These are phyloP conservation scores for Acanthamoeba rhysodes DNA, from an alignment of 208 protist species.

Conservation along the genomic window DNA sequence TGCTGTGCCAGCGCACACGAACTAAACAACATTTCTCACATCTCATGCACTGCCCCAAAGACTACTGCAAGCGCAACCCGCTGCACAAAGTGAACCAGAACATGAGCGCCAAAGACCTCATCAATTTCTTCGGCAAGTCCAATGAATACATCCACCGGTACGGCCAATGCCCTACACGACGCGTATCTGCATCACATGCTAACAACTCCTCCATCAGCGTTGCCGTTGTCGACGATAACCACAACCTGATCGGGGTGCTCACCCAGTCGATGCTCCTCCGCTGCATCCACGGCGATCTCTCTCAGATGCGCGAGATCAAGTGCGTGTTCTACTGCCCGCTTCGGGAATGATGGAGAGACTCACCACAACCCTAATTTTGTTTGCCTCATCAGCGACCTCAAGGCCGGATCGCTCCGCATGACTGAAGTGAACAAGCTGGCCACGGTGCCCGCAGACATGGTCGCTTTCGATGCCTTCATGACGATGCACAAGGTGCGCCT, in stretches of 20 bases:
- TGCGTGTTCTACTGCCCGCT: not conserved
- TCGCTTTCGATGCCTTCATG: conserved; percentile 39
- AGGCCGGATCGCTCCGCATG: not conserved
- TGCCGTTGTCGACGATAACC: conserved; percentile 43
- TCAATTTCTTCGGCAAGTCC: conserved; percentile 24
- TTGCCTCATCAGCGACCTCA: not conserved
- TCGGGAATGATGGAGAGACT: not conserved
- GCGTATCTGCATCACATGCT: not conserved
- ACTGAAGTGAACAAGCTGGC: conserved; percentile 2
- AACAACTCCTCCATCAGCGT: not conserved
- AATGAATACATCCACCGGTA: conserved; percentile 21
- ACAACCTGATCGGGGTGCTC: conserved; percentile 27
- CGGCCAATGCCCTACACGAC: not conserved
- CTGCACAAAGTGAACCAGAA: conserved; percentile 36
- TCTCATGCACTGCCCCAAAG: not conserved
- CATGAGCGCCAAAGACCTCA: conserved; percentile 23
- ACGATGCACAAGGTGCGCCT: conserved; percentile 24
- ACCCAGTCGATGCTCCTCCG: conserved; percentile 32
- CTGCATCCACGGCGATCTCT: not conserved
- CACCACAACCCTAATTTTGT: too few species aligned
- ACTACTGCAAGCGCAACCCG: conserved; percentile 43
- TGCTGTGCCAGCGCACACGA: not conserved
- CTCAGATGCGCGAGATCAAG: not conserved
- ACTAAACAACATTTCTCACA: not conserved
- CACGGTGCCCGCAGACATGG: not conserved